A percentile compares a stretch with the other conserved stretches of the same genome.
These are phyloP conservation scores for Lagenaria siceraria DNA, from an alignment of 306 rosid genomes.

Conservation along the genomic window DNA sequence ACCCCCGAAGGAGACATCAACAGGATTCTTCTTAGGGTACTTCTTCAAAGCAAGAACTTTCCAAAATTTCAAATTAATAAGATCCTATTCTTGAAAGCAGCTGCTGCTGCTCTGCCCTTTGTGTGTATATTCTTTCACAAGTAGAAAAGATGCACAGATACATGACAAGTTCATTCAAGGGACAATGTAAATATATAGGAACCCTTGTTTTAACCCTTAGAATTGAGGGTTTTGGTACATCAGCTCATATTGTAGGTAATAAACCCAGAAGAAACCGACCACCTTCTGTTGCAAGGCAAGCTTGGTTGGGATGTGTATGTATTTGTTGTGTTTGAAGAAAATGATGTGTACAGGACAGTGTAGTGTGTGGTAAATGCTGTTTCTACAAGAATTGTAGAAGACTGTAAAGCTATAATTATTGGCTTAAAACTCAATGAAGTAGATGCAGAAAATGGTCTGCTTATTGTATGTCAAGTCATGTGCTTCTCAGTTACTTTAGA, in stretches of 20 bases:
- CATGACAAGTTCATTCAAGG: background rate
- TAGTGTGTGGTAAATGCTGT: constrained; percentile 12
- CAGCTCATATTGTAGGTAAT: constrained; percentile 10
- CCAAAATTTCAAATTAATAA: constrained; percentile 55
- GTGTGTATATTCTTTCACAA: constrained; percentile 18
- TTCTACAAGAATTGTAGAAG: constrained; percentile 15
- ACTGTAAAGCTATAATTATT: constrained; percentile 5
- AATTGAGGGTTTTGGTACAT: background rate
- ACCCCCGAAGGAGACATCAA: constrained; percentile 35
- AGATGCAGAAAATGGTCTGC: background rate
- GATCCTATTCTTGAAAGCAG: constrained; percentile 50
- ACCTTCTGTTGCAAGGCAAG: background rate
- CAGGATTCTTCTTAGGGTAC: constrained; percentile 56
- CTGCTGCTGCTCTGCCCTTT: constrained; percentile 1
- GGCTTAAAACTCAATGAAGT: background rate
- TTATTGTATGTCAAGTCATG: background rate
- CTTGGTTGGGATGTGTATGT: background rate
- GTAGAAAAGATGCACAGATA: constrained; percentile 11
- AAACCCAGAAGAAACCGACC: constrained; percentile 15
- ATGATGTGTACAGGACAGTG: constrained; percentile 4
- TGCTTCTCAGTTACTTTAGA: background rate
- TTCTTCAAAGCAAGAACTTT: constrained; percentile 62
- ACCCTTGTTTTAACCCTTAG: background rate
- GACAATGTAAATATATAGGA: constrained; percentile 10
- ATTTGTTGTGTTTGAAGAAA: background rate